A percentile compares a stretch with the other conserved stretches of the same genome.
phyloP scores from a whole-genome alignment of 805 yeast genomes.

The Wickerhamomyces sydowiorum region DNA sequence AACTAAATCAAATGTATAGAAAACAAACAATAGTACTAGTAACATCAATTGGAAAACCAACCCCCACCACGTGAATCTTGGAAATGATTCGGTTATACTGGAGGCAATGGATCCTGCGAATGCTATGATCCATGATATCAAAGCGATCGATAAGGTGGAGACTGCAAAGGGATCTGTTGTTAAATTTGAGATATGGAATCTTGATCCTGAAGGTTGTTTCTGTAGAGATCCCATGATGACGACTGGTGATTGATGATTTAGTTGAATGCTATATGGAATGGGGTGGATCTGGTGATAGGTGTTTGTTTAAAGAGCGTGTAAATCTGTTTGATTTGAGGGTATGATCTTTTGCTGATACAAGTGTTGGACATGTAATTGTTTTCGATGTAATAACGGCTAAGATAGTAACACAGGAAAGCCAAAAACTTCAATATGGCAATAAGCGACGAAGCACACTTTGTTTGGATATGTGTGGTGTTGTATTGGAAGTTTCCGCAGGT shows the following conservation, averaged over 20 bases:
- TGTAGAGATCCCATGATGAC: not conserved
- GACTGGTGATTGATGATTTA: not conserved
- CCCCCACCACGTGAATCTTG: slow-evolving; percentile 96
- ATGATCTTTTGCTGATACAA: too few species aligned
- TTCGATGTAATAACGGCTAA: too few species aligned
- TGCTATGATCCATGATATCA: slow-evolving; percentile 82
- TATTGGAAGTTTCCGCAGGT: too few species aligned
- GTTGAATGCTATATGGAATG: too few species aligned
- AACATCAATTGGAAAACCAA: slow-evolving; percentile 70
- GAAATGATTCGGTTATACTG: slow-evolving; percentile 41
- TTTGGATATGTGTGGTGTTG: too few species aligned
- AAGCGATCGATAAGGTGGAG: slow-evolving; percentile 68
- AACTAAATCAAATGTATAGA: slow-evolving; percentile 57
- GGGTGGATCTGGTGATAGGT: too few species aligned
- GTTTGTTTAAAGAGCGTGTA: too few species aligned
- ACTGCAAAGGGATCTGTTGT: slow-evolving; percentile 85
- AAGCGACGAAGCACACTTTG: too few species aligned
- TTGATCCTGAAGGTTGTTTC: not conserved
- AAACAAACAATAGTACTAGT: slow-evolving; percentile 41
- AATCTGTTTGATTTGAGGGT: too few species aligned
- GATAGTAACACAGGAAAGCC: too few species aligned
- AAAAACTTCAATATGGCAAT: too few species aligned
- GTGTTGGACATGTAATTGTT: too few species aligned
- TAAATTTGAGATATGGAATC: slow-evolving; percentile 40
- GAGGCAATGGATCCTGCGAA: slow-evolving; percentile 79